Percentiles rank a stretch among this genome's conserved stretches.
Conservation (phyloP, 2,329 filamentous ascomycete species). For the Phaeosphaeriaceae sp. region DNA sequence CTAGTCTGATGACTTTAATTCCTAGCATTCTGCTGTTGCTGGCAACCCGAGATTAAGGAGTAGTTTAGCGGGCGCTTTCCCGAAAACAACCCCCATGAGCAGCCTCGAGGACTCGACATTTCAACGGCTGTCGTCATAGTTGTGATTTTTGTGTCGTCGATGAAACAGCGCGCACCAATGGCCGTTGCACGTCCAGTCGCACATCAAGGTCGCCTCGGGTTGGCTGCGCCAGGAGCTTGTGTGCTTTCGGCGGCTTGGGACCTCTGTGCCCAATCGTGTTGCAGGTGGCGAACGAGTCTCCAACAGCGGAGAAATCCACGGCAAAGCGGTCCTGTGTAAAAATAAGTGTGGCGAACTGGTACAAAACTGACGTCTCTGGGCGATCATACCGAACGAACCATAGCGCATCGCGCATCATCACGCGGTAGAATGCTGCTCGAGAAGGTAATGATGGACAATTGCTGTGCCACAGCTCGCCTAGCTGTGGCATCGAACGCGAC, state of each 20-base stretch:
- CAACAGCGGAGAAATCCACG: constrained; percentile 21
- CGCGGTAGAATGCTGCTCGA: constrained; percentile 27
- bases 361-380: constrained; percentile 21
- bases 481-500: background rate
- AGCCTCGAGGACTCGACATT: constrained; percentile 14
- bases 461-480: constrained; percentile 22
- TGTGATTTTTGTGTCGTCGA: constrained; percentile 18
- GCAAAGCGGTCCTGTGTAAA: constrained; percentile 24
- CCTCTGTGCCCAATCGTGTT: constrained; percentile 18
- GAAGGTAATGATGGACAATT: constrained; percentile 23
- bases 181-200: constrained; percentile 4
- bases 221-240: background rate
- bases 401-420: constrained; percentile 33
- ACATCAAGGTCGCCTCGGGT: constrained; percentile 3
- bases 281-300: constrained; percentile 18
- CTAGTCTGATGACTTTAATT: constrained; percentile 26
- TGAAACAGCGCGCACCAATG: constrained; percentile 13
- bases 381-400: constrained; percentile 20
- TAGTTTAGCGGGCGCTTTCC: constrained; percentile 37
- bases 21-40: constrained; percentile 23
- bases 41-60: constrained; percentile 49
- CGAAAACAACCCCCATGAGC: constrained; percentile 25
- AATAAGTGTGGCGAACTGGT: constrained; percentile 43
- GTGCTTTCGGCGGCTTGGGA: constrained; percentile 14
- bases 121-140: constrained; percentile 30